Evolutionary conservation across 805 yeast species (phyloP).

Genomic region (Spathaspora gorwiae): DNA sequence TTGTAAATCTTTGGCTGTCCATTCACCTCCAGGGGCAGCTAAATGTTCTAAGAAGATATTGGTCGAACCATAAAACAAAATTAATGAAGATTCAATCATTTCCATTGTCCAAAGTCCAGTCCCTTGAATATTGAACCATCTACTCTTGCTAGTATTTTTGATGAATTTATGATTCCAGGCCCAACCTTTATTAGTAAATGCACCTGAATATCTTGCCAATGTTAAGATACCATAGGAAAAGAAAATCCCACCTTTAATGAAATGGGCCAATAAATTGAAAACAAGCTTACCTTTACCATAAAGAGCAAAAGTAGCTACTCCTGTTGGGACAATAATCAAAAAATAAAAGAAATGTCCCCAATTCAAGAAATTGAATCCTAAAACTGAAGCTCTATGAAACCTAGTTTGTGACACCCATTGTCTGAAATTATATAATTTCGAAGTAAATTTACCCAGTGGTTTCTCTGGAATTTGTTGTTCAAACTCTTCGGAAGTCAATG

Average conservation of each 20-base stretch:
- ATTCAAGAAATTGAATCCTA: slow-evolving; percentile 47
- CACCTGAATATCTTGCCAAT: slow-evolving; percentile 86
- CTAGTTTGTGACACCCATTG: slow-evolving; percentile 1
- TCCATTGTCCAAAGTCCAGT: slow-evolving; percentile 70
- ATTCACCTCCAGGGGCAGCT: slow-evolving; percentile 60
- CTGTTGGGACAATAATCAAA: slow-evolving; percentile 54
- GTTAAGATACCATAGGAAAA: slow-evolving; percentile 69
- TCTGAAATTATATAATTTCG: slow-evolving; percentile 1
- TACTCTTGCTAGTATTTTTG: slow-evolving; percentile 23
- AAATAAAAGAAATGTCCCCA: slow-evolving; percentile 62
- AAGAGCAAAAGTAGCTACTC: slow-evolving; percentile 60
- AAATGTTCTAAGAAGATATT: slow-evolving; percentile 89
- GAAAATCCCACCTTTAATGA: slow-evolving; percentile 93
- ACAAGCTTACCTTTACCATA: slow-evolving; percentile 65
- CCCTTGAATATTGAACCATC: slow-evolving; percentile 38
- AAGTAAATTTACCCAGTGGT: background rate
- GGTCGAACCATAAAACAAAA: slow-evolving; percentile 84
- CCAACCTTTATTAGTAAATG: slow-evolving; percentile 71
- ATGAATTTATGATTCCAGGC: slow-evolving; percentile 68
- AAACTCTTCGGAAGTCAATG: slow-evolving; percentile 1
- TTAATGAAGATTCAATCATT: slow-evolving; percentile 70
- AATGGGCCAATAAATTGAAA: slow-evolving; percentile 86
- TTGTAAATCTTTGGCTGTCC: slow-evolving; percentile 61
- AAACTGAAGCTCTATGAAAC: slow-evolving; percentile 10
- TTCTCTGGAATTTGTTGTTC: background rate